Base-by-base conservation (phyloP, 352 stramenopile species). In the Nothophytophthora sp. region DNA sequence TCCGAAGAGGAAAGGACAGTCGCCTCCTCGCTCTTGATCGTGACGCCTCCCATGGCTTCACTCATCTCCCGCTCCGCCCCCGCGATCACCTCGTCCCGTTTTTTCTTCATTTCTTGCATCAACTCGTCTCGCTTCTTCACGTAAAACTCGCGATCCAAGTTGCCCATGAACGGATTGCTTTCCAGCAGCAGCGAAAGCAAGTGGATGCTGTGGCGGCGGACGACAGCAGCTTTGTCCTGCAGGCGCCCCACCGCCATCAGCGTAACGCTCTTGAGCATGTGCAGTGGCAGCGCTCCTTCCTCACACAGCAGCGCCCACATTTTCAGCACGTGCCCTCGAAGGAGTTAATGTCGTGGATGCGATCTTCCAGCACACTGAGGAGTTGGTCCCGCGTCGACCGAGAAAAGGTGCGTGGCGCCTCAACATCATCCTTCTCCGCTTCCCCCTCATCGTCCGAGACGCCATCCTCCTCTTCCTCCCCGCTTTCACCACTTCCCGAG, bases 161-260 rank as follows among this genome's bases (percentile, higher is more conserved):
- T 88, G 13, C 86, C 89, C 78, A 96, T 93, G 60, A 95, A 99
- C 9, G 95, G 96, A 57, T 99, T 99, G 50, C 92, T 95, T 61
- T 97, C 88, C 5, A 99, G 56, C 28, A 98, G 41, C 15, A 81
- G 55, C n/a, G 82, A 96, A 4, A 98, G 66, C 25, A 98, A 63
- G 60, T 94, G 55, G 36, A 92, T 78, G 13, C 70, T 89, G 25
- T 96, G 85, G 36, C 94, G 90, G 19, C 96, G 76, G 41, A 98
- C 95, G 15, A 98, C 83, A 1, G 94, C 90, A 28, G 90, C 95
- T 62, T 98, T 98, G 65, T 99, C 96, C 33, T 96, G 77, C 27
- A 99, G 60, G 2, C 96, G 77, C 42, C 96, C 75, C 10, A 90
- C 79, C 8, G 70, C 89, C 51, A 97, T 86, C 2, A 89, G 77